Base-by-base conservation (phyloP, 2,329 filamentous ascomycete genomes). In the Paracoccidioides lutzii region DNA sequence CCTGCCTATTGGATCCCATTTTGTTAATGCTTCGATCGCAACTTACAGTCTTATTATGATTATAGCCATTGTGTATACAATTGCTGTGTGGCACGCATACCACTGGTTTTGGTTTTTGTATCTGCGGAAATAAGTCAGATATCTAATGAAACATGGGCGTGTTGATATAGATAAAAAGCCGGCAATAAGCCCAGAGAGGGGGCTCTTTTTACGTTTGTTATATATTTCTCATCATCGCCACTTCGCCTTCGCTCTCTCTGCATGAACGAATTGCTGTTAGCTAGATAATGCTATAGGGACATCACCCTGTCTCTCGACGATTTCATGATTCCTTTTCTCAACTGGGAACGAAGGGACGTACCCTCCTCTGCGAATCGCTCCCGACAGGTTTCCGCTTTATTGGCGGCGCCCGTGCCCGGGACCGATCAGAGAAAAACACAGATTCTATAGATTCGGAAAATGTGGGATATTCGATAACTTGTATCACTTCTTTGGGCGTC, bases 301-400 rank as follows among this genome's bases (percentile, higher is more conserved):
- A 28, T 30, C 22, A 28, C 42, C 30, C 15, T 22, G 9, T 7
- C 12, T 22, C 15, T 8, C 9, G 5, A n/a, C 4, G n/a, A n/a
- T 33, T 14, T 46, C 22, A 22, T 33, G 28, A 46, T 46, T 46
- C 30, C 30, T 5, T 5, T 33, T 46, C 14, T 33, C 10, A 8
- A 4, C 30, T 2, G 14, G 28, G 43, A 45, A 30, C 30, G 32
- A 30, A 15, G 7, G 1, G 10, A 38, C 46, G n/a, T 8, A 49
- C 46, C 9, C 12, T 38, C n/a, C 3, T 22, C 22, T 5, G 38
- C 41, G 49, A 52, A 6, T 22, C 38, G 49, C 49, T 52, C 12
- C 49, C 49, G 15, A 52, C 49, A 5, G 49, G 49, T 41, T 52
- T 52, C 15, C 49, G 49, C 15, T 52, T 52, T n/a, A 52, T 52